Evolutionary conservation across 805 yeast species (phyloP).

Genomic region (Brettanomyces custersianus): DNA sequence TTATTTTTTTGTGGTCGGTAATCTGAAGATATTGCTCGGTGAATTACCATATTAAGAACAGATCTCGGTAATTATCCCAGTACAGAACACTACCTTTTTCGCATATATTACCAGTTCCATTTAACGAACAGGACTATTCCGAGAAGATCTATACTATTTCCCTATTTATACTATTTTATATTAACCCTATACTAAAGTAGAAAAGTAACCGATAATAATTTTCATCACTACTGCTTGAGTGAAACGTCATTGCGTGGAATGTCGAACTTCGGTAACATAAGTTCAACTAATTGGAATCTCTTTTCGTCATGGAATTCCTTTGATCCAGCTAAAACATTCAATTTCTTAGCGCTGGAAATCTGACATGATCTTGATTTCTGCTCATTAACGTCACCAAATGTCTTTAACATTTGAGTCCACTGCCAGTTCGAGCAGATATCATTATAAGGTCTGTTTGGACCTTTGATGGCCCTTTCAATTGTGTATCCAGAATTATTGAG

Average conservation of each 20-base stretch:
- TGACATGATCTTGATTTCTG: slow-evolving; percentile 23
- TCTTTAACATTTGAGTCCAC: slow-evolving; percentile 60
- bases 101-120: too few relatives aligned
- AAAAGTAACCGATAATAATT: too few relatives aligned
- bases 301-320: slow-evolving; percentile 24
- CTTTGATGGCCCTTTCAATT: slow-evolving; percentile 40
- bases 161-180: too few relatives aligned
- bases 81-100: too few relatives aligned
- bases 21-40: too few relatives aligned
- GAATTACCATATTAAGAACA: too few relatives aligned
- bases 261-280: slow-evolving; percentile 49
- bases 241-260: slow-evolving; percentile 41
- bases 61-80: too few relatives aligned
- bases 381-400: slow-evolving; percentile 50
- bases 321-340: slow-evolving; percentile 26
- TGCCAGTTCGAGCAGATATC: slow-evolving; percentile 43
- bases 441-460: slow-evolving; percentile 41
- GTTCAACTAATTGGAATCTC: slow-evolving; percentile 47
- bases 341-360: slow-evolving; percentile 29
- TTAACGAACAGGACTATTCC: too few relatives aligned
- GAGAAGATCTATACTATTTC: too few relatives aligned
- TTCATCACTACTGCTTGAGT: too few relatives aligned
- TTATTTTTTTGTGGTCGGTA: too few relatives aligned
- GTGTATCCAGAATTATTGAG: slow-evolving; percentile 46
- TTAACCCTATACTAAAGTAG: too few relatives aligned